Conservation (phyloP, 2,329 filamentous ascomycete genomes). For the Cercospora sp. region DNA sequence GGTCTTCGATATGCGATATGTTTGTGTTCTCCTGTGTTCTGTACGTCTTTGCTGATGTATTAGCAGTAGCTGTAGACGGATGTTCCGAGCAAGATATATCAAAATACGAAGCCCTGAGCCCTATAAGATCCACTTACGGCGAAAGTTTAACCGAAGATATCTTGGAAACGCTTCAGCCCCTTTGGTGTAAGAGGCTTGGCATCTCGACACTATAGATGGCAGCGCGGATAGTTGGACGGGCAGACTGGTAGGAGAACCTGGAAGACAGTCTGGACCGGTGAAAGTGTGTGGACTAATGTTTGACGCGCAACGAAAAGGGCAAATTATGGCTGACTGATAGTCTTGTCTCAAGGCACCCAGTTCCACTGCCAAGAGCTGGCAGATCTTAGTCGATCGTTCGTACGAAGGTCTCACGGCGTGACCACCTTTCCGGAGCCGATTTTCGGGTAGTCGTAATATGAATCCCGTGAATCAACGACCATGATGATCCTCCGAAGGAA, state of each 20-base stretch:
- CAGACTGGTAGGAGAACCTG: neutral
- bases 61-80: neutral
- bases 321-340: neutral
- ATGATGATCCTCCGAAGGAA: neutral
- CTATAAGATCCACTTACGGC: neutral
- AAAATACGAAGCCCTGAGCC: neutral
- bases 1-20: neutral
- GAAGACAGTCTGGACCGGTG: neutral
- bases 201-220: neutral
- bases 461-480: neutral
- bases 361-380: neutral
- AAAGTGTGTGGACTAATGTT: neutral
- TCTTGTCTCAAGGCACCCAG: neutral
- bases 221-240: neutral
- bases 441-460: neutral
- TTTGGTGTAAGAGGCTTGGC: neutral
- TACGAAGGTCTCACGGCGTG: neutral
- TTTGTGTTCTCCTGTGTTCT: neutral
- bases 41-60: neutral
- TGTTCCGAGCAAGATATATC: neutral
- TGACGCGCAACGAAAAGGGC: neutral
- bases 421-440: neutral
- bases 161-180: neutral
- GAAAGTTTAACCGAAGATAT: neutral
- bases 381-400: neutral